These are phyloP conservation scores for Globisporangium canariense DNA, from an alignment of 352 stramenopile genomes.

Conservation along the genomic window DNA sequence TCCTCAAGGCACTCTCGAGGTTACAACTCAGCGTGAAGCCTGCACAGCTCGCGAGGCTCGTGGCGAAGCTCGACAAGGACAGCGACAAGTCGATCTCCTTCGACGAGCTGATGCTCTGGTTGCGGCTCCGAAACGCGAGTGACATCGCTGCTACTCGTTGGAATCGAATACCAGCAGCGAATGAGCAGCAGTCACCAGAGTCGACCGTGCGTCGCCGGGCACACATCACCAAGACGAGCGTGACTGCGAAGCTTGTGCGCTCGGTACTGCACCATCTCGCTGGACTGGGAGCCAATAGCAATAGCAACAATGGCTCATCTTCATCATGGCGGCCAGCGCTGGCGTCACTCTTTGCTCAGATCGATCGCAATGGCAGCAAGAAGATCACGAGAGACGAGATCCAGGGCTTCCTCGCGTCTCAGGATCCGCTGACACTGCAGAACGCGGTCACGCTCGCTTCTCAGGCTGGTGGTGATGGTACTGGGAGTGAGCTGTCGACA, in stretches of 20 bases:
- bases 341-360: slow-evolving; percentile 35
- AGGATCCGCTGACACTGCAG: slow-evolving; percentile 17
- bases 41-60: slow-evolving; percentile 48
- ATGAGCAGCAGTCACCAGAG: background rate
- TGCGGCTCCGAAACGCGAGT: slow-evolving; percentile 25
- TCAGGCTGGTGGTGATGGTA: background rate
- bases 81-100: slow-evolving; percentile 58
- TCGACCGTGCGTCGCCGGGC: background rate
- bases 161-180: background rate
- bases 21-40: slow-evolving; percentile 42
- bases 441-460: background rate
- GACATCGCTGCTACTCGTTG: background rate
- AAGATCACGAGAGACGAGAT: slow-evolving; percentile 59
- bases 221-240: background rate
- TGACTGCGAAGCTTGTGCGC: slow-evolving; percentile 19
- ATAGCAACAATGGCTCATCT: background rate
- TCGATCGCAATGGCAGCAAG: slow-evolving; percentile 47
- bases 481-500: background rate
- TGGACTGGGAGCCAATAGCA: background rate
- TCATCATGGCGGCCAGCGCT: slow-evolving; percentile 12
- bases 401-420: slow-evolving; percentile 31
- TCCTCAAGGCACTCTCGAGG: slow-evolving; percentile 33
- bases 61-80: slow-evolving; percentile 52
- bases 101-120: slow-evolving; percentile 63
- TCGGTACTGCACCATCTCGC: slow-evolving; percentile 22